Evolutionary conservation across 352 stramenopile species (phyloP).

Genomic region (Globisporangium orthogonon): DNA sequence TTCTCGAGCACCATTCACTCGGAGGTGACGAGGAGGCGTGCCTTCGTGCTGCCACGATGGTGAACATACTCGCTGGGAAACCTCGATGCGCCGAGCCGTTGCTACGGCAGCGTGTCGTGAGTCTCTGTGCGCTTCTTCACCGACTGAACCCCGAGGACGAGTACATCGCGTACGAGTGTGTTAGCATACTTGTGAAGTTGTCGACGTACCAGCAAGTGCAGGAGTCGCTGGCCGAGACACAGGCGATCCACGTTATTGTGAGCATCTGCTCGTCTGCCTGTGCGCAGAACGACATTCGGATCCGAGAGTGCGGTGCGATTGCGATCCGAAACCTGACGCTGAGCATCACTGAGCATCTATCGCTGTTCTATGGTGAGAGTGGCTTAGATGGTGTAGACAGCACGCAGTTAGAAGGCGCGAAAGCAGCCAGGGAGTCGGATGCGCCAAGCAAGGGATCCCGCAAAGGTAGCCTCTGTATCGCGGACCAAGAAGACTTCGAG

Average conservation of each 20-base stretch:
- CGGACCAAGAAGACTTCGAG: conserved; percentile 3
- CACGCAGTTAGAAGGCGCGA: conserved; percentile 7
- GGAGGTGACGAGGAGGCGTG: conserved; percentile 34
- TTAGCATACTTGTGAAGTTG: conserved; percentile 44
- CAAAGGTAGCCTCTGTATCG: neutral
- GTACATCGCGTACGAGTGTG: conserved; percentile 35
- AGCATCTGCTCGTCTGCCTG: conserved; percentile 37
- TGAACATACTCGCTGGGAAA: conserved; percentile 47
- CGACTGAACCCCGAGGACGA: conserved; percentile 25
- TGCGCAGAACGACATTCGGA: conserved; percentile 14
- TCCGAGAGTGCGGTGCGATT: conserved; percentile 49
- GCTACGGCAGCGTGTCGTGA: conserved; percentile 42
- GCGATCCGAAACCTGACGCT: conserved; percentile 69
- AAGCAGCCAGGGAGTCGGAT: conserved; percentile 5
- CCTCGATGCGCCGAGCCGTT: conserved; percentile 35
- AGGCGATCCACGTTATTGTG: conserved; percentile 54
- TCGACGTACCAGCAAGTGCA: conserved; percentile 73
- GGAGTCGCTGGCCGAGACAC: conserved; percentile 38
- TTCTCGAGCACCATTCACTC: conserved; percentile 41
- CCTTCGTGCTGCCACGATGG: conserved; percentile 27
- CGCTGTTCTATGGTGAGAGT: conserved; percentile 41
- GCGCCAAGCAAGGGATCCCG: neutral
- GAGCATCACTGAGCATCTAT: conserved; percentile 45
- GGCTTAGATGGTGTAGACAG: conserved; percentile 13
- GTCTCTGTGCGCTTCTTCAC: conserved; percentile 48